Percentiles rank a stretch among this genome's conserved stretches.
Evolutionary conservation across 2,329 filamentous ascomycete genomes (phyloP).

Genomic region (Exophiala phaeomuriformis): DNA sequence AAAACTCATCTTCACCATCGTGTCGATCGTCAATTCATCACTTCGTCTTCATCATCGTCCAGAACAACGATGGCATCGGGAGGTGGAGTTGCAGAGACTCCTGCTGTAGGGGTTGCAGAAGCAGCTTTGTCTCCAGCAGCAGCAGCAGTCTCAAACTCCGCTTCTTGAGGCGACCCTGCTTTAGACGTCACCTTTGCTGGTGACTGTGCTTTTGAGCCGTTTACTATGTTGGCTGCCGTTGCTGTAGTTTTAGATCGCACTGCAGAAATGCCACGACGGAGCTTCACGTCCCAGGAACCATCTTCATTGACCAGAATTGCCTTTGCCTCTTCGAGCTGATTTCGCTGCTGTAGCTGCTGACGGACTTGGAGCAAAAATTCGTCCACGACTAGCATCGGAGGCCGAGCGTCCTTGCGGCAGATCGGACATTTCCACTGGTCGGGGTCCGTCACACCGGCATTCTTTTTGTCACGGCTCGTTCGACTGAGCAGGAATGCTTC

Average conservation of each 20-base stretch:
- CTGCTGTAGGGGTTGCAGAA: too few species aligned
- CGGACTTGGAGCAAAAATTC: slow-evolving; percentile 63
- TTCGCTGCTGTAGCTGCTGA: slow-evolving; percentile 44
- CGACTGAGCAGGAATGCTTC: slow-evolving; percentile 69
- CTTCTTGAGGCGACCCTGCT: too few species aligned
- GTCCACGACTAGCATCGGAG: slow-evolving; percentile 63
- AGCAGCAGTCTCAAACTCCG: too few species aligned
- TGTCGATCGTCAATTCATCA: neutral
- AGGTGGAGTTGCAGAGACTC: too few species aligned
- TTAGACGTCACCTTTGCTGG: neutral
- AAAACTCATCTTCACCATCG: neutral
- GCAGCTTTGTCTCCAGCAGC: too few species aligned
- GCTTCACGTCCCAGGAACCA: slow-evolving; percentile 51
- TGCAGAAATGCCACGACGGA: neutral
- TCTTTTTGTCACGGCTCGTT: slow-evolving; percentile 33
- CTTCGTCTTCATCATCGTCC: slow-evolving; percentile 1
- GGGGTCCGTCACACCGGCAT: slow-evolving; percentile 40
- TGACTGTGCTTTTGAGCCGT: neutral
- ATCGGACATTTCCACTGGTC: slow-evolving; percentile 85
- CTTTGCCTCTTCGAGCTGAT: slow-evolving; percentile 47
- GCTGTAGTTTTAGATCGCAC: neutral
- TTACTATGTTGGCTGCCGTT: neutral
- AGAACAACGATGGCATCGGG: neutral
- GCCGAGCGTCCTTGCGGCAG: slow-evolving; percentile 69
- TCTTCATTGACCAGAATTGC: slow-evolving; percentile 58